phyloP scores from a whole-genome alignment of 306 rosid genomes.

The Canavalia gladiata region DNA sequence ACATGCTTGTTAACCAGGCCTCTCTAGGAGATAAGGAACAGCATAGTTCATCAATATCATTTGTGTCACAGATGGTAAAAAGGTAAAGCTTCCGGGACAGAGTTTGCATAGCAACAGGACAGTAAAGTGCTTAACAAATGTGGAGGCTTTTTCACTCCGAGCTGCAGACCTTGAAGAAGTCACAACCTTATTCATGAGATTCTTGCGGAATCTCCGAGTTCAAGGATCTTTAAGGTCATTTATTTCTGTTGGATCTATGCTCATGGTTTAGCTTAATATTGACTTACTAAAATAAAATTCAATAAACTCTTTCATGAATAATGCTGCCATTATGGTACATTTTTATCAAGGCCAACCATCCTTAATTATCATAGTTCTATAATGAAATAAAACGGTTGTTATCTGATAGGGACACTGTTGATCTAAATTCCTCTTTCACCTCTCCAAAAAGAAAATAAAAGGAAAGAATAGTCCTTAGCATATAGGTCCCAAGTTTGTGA shows the following conservation, averaged over 20 bases:
- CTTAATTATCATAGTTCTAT: conserved; percentile 1
- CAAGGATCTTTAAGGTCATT: conserved; percentile 85
- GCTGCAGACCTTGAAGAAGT: conserved; percentile 79
- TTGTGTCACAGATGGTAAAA: conserved; percentile 64
- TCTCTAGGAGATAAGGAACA: conserved; percentile 22
- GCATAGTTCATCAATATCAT: neutral
- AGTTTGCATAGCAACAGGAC: conserved; percentile 55
- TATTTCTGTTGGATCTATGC: neutral
- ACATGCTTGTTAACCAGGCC: neutral
- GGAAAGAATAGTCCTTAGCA: conserved; percentile 11
- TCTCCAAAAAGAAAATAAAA: neutral
- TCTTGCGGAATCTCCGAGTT: conserved; percentile 73
- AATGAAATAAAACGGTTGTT: neutral
- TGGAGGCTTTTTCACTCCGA: conserved; percentile 81
- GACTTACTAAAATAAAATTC: neutral
- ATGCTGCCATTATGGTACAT: neutral
- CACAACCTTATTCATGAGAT: conserved; percentile 72
- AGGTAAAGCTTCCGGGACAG: conserved; percentile 62
- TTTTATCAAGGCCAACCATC: neutral
- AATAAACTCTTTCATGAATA: conserved; percentile 7
- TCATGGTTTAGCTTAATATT: neutral
- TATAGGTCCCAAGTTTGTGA: neutral
- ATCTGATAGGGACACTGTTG: neutral
- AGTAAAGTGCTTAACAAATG: conserved; percentile 76
- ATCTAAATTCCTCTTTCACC: neutral